Percentiles rank a stretch among this genome's conserved stretches.
These are phyloP conservation scores for Cryptococcus sp. DNA, from an alignment of 1,284 basidiomycete genomes.

Conservation along the genomic window DNA sequence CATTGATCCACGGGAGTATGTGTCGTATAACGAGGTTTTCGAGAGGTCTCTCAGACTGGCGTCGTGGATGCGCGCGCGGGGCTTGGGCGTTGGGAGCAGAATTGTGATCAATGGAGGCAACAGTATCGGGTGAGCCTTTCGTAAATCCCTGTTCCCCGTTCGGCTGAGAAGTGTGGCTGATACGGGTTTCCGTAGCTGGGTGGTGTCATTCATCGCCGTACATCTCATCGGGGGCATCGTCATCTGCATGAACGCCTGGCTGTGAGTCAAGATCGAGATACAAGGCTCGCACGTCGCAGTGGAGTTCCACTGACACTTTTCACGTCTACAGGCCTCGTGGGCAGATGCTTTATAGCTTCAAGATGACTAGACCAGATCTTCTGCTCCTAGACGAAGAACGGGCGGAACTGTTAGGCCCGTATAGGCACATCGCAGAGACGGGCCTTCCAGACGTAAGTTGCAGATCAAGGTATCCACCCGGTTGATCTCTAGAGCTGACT, in stretches of 20 bases:
- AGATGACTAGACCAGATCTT: slow-evolving; percentile 25
- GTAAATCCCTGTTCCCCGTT: not conserved
- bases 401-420: slow-evolving; percentile 20
- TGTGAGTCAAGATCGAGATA: slow-evolving; percentile 24
- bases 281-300: not conserved
- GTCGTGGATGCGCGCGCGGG: slow-evolving; percentile 29
- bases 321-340: slow-evolving; percentile 6
- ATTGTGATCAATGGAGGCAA: slow-evolving; percentile 41
- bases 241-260: slow-evolving; percentile 40
- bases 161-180: not conserved
- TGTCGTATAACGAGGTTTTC: slow-evolving; percentile 31
- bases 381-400: slow-evolving; percentile 33
- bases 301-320: not conserved
- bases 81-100: slow-evolving; percentile 27
- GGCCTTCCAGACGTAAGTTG: slow-evolving; percentile 13
- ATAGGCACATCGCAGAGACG: slow-evolving; percentile 10
- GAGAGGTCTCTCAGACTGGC: slow-evolving; percentile 22
- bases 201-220: slow-evolving; percentile 32
- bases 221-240: slow-evolving; percentile 40
- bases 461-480: not conserved
- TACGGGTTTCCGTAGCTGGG: slow-evolving; percentile 24
- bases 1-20: slow-evolving; percentile 12
- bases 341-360: slow-evolving; percentile 29
- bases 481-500: not conserved
- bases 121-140: slow-evolving; percentile 27